Conservation (phyloP, 2,329 filamentous ascomycete species). For the Lecanicillium sp. region DNA sequence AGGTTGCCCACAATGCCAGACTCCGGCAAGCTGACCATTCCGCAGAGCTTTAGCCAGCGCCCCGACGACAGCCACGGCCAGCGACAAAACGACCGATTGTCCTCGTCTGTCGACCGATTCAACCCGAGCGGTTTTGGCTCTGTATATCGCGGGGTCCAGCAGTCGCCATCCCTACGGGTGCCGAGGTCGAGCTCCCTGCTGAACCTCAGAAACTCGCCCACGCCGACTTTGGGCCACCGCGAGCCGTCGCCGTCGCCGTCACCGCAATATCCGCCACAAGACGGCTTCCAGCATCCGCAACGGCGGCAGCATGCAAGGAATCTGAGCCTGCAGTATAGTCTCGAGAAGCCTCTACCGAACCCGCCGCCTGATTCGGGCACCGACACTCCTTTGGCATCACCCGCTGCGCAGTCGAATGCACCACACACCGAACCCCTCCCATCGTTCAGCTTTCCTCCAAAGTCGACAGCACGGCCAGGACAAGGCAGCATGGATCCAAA, state of each 20-base stretch:
- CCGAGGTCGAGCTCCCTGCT: conserved; percentile 10
- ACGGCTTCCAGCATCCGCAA: conserved; percentile 3
- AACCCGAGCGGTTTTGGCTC: not conserved
- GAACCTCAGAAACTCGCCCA: conserved; percentile 5
- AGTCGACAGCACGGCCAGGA: not conserved
- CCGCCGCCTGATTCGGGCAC: conserved; percentile 31
- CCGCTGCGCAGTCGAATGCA: not conserved
- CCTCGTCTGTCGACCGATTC: conserved; percentile 7
- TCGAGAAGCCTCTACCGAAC: conserved; percentile 52
- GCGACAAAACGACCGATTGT: not conserved
- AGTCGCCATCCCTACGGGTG: not conserved
- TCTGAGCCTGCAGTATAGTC: conserved; percentile 49
- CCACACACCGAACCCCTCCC: conserved; percentile 25
- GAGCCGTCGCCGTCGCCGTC: conserved; percentile 7
- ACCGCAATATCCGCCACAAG: conserved; percentile 12
- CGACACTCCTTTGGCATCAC: conserved; percentile 10
- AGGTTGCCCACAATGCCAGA: conserved; percentile 8
- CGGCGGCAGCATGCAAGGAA: conserved; percentile 45
- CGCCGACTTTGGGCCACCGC: not conserved
- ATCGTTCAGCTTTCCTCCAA: conserved; percentile 1
- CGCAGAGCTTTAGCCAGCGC: conserved; percentile 7
- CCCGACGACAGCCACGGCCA: not conserved
- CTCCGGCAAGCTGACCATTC: conserved; percentile 10
- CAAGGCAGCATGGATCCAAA: conserved; percentile 2
- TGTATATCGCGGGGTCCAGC: conserved; percentile 9